These are phyloP conservation scores for Hippophae rhamnoides DNA, from an alignment of 306 rosid genomes.

Conservation along the genomic window DNA sequence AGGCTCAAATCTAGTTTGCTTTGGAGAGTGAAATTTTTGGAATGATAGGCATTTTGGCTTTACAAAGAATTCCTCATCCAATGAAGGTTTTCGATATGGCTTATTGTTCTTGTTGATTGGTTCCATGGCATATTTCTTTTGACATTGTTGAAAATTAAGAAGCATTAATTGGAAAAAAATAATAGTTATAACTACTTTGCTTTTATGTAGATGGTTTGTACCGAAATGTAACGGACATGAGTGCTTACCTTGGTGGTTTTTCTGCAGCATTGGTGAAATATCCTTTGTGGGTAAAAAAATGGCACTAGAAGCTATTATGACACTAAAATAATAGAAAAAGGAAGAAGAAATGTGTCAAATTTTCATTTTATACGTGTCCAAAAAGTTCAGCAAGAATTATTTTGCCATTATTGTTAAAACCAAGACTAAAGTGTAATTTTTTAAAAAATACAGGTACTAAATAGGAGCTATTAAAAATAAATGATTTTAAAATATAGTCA, in stretches of 20 bases:
- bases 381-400: too few relatives aligned
- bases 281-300: constrained; percentile 92
- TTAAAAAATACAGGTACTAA: too few relatives aligned
- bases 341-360: too few relatives aligned
- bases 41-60: constrained; percentile 83
- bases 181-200: too few relatives aligned
- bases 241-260: constrained; percentile 80
- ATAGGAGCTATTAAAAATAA: too few relatives aligned
- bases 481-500: too few relatives aligned
- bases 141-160: too few relatives aligned
- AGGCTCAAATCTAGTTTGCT: constrained; percentile 92
- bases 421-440: too few relatives aligned
- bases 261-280: constrained; percentile 51
- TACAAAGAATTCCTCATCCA: constrained; percentile 81
- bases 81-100: constrained; percentile 95
- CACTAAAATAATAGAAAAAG: too few relatives aligned
- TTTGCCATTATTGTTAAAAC: too few relatives aligned
- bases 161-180: too few relatives aligned
- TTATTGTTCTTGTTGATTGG: constrained; percentile 91
- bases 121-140: constrained; percentile 45
- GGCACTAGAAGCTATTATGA: not conserved
- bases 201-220: constrained; percentile 61
- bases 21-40: constrained; percentile 95
- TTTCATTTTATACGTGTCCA: too few relatives aligned
- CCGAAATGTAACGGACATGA: constrained; percentile 84